These are phyloP conservation scores for Trichoderma endophyticum DNA, from an alignment of 2,329 filamentous ascomycete genomes.

Conservation along the genomic window DNA sequence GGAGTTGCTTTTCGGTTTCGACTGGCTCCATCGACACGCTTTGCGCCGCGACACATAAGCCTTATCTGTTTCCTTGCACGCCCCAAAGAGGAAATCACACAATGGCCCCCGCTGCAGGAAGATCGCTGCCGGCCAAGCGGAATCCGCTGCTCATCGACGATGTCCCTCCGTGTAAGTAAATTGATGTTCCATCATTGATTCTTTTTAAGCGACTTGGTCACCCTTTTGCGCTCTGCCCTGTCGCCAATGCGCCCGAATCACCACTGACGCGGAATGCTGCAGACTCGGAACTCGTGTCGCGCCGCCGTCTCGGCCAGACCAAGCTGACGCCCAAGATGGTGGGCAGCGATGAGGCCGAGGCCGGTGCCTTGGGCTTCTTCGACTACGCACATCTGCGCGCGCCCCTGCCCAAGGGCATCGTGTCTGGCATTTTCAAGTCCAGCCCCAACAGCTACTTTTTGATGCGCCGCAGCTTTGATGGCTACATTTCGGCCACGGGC, in stretches of 20 bases:
- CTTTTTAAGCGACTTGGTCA: background rate
- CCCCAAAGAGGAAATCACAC: slow-evolving; percentile 8
- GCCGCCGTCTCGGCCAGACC: slow-evolving; percentile 88
- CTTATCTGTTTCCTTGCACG: slow-evolving; percentile 1
- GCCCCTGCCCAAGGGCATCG: slow-evolving; percentile 85
- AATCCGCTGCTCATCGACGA: slow-evolving; percentile 66
- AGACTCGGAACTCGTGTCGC: slow-evolving; percentile 74
- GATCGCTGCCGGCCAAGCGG: slow-evolving; percentile 56
- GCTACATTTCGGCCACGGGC: slow-evolving; percentile 79
- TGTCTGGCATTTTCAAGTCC: slow-evolving; percentile 88
- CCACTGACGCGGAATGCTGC: slow-evolving; percentile 26
- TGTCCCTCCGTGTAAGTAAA: slow-evolving; percentile 57
- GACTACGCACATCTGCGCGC: slow-evolving; percentile 96
- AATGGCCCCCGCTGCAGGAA: slow-evolving; percentile 36
- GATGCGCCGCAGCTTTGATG: slow-evolving; percentile 86
- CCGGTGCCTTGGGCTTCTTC: slow-evolving; percentile 74
- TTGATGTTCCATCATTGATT: background rate
- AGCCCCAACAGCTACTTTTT: slow-evolving; percentile 93
- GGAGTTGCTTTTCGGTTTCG: slow-evolving; percentile 22
- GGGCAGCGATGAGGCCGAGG: slow-evolving; percentile 70
- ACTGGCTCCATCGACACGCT: slow-evolving; percentile 12
- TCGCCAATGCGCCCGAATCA: slow-evolving; percentile 5
- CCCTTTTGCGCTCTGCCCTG: background rate
- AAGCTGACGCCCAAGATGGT: slow-evolving; percentile 81
- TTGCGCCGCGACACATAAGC: slow-evolving; percentile 16